Conservation (phyloP, 1,284 basidiomycete genomes). For the Marasmius oreades region DNA sequence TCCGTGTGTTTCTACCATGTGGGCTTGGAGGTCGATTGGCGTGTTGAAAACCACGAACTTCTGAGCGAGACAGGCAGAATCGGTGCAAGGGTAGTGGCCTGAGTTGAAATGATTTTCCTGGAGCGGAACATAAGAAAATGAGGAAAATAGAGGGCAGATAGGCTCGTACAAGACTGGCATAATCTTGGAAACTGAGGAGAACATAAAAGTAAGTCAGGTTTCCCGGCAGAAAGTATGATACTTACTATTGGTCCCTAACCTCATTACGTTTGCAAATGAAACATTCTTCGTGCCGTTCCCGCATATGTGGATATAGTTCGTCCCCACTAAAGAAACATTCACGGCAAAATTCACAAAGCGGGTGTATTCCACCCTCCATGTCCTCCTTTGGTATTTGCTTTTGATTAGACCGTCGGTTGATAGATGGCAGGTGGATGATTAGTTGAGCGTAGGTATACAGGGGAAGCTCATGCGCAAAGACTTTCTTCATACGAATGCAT, state of each 20-base stretch:
- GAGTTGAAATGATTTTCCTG: conserved; percentile 71
- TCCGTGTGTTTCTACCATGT: conserved; percentile 86
- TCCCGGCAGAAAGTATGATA: conserved; percentile 21
- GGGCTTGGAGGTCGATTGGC: conserved; percentile 87
- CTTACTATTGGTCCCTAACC: conserved; percentile 82
- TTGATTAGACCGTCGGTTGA: conserved; percentile 45
- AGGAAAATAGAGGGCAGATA: background rate
- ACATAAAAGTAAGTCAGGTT: conserved; percentile 8
- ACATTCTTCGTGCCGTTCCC: conserved; percentile 94
- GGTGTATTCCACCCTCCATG: conserved; percentile 71
- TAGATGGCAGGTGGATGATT: conserved; percentile 76
- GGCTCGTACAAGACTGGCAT: conserved; percentile 61
- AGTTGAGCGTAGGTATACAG: conserved; percentile 76
- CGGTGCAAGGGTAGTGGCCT: conserved; percentile 77
- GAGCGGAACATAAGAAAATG: background rate
- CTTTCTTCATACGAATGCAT: conserved; percentile 88
- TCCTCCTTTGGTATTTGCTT: conserved; percentile 49
- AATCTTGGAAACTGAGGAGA: conserved; percentile 69
- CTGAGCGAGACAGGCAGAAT: conserved; percentile 73
- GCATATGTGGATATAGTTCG: conserved; percentile 93
- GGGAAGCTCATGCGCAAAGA: conserved; percentile 94
- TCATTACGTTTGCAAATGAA: conserved; percentile 88
- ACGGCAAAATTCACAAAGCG: conserved; percentile 88
- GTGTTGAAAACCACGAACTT: conserved; percentile 96
- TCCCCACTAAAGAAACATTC: conserved; percentile 91